Evolutionary conservation across 805 yeast species (phyloP).

Genomic region (Brettanomyces anomalus): DNA sequence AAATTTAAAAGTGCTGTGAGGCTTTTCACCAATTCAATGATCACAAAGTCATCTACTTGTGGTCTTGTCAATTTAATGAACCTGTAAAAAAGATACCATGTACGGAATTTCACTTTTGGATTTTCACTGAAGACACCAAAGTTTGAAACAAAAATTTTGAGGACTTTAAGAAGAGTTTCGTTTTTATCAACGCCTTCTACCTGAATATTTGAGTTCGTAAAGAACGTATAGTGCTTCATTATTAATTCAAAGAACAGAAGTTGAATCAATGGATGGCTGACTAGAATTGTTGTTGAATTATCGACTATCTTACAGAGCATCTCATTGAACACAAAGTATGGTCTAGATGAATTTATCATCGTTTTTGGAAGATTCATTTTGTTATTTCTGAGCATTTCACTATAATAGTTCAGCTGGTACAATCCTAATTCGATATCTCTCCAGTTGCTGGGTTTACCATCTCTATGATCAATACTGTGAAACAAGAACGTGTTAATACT

Average conservation of each 20-base stretch:
- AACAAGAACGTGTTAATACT: slow-evolving; percentile 41
- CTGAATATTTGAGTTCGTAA: slow-evolving; percentile 34
- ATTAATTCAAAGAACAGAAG: slow-evolving; percentile 76
- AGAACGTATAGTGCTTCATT: slow-evolving; percentile 65
- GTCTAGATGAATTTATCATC: slow-evolving; percentile 57
- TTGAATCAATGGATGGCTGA: slow-evolving; percentile 78
- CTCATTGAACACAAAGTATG: slow-evolving; percentile 52
- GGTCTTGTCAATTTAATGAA: slow-evolving; percentile 74
- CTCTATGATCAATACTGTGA: slow-evolving; percentile 4
- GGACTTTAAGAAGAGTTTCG: slow-evolving; percentile 48
- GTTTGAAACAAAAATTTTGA: slow-evolving; percentile 71
- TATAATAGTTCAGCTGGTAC: slow-evolving; percentile 67
- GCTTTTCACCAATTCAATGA: slow-evolving; percentile 49
- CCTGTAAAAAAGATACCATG: slow-evolving; percentile 86
- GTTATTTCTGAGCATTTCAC: slow-evolving; percentile 74
- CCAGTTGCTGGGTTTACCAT: slow-evolving; percentile 43
- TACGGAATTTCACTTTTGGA: slow-evolving; percentile 68
- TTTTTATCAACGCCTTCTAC: slow-evolving; percentile 33
- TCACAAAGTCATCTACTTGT: slow-evolving; percentile 37
- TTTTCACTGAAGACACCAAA: slow-evolving; percentile 72
- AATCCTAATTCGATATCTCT: slow-evolving; percentile 79
- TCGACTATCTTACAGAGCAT: slow-evolving; percentile 42
- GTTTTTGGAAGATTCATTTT: slow-evolving; percentile 61
- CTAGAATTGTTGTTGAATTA: slow-evolving; percentile 28
- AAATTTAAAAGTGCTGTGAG: slow-evolving; percentile 57